phyloP scores from a whole-genome alignment of 176 grass and related monocot species.

The Zizania latifolia region DNA sequence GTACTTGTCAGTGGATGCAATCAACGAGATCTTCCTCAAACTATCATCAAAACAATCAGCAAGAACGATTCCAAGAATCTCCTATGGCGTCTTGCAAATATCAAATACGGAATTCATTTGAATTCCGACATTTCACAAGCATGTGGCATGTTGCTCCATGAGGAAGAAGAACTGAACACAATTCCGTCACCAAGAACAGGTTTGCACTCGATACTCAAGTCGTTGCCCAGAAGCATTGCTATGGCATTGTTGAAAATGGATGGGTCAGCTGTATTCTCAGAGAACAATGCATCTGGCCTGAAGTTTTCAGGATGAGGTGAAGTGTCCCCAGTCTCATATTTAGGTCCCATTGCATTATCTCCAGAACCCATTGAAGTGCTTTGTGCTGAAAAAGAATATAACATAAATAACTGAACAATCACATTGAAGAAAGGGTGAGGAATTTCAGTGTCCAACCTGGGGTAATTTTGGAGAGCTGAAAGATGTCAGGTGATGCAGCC shows the following conservation, averaged over 20 bases:
- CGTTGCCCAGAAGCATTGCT: conserved; percentile 51
- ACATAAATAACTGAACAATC: conserved; percentile 8
- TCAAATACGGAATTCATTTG: conserved; percentile 38
- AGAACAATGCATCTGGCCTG: conserved; percentile 67
- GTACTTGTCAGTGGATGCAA: conserved; percentile 20
- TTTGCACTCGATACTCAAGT: conserved; percentile 39
- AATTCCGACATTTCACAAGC: conserved; percentile 55
- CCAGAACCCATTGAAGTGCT: conserved; percentile 35
- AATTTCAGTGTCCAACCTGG: conserved; percentile 18
- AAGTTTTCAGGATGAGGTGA: conserved; percentile 47
- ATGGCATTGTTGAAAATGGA: conserved; percentile 57
- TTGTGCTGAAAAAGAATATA: conserved; percentile 27
- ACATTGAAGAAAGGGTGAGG: background rate
- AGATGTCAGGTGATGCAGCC: conserved; percentile 25
- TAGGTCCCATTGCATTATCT: conserved; percentile 15
- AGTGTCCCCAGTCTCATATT: conserved; percentile 27
- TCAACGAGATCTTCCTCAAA: conserved; percentile 17
- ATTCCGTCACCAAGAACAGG: conserved; percentile 26
- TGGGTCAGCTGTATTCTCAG: conserved; percentile 39
- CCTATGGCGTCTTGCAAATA: background rate
- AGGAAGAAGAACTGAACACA: conserved; percentile 27
- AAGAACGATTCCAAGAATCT: conserved; percentile 16
- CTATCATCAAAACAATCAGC: conserved; percentile 27
- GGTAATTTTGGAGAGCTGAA: conserved; percentile 34
- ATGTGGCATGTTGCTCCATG: conserved; percentile 61